Evolutionary conservation across 2,329 filamentous ascomycete species (phyloP).

Genomic region (Epichloe scottii): DNA sequence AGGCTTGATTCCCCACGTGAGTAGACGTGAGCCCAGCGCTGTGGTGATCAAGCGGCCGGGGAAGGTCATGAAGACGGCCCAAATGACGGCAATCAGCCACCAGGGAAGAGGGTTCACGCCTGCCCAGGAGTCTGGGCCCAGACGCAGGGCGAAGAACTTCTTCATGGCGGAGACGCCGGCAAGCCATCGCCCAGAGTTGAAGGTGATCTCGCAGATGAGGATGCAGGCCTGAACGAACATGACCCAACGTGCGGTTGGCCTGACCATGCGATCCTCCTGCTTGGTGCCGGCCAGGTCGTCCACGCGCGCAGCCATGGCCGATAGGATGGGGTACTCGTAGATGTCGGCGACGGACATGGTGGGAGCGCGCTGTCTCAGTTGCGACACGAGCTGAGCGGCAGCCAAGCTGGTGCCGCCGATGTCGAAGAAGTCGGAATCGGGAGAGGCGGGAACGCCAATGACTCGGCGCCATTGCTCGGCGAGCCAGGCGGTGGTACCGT

Average conservation of each 20-base stretch:
- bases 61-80: conserved; percentile 7
- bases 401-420: conserved; percentile 13
- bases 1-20: conserved; percentile 9
- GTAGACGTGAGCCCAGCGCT: conserved; percentile 1
- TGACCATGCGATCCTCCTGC: conserved; percentile 7
- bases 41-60: conserved; percentile 10
- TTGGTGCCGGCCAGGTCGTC: conserved; percentile 8
- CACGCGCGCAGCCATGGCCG: conserved; percentile 8
- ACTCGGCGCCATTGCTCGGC: conserved; percentile 11
- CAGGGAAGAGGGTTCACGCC: conserved; percentile 6
- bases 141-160: conserved; percentile 7
- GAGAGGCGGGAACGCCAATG: conserved; percentile 7
- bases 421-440: conserved; percentile 11
- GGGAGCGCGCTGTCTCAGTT: conserved; percentile 9
- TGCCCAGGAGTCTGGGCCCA: conserved; percentile 7
- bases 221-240: conserved; percentile 9
- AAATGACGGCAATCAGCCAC: conserved; percentile 7
- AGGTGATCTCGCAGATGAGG: conserved; percentile 6
- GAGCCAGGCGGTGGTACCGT: conserved; percentile 10
- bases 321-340: conserved; percentile 10
- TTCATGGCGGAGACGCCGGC: conserved; percentile 4
- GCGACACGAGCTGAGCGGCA: conserved; percentile 12
- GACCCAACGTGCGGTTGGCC: conserved; percentile 10
- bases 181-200: conserved; percentile 7
- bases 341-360: conserved; percentile 12